Base-by-base conservation (phyloP, 768 basidiomycete species). In the Harrya chromipes region DNA sequence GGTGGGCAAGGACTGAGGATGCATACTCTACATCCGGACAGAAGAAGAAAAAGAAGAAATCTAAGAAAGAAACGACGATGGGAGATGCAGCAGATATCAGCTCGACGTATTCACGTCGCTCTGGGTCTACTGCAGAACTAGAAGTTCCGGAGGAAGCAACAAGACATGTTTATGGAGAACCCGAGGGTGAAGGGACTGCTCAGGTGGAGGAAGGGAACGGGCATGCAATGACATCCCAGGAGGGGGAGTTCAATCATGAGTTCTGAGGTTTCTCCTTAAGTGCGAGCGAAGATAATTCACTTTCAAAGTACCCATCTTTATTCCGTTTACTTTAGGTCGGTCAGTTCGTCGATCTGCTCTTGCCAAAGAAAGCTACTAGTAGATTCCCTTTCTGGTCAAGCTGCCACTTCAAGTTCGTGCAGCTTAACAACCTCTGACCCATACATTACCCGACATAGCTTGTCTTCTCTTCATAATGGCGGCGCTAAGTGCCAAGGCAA, bases 1-100 rank as follows among this genome's bases (percentile, higher is more conserved):
- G 90, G 50, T 92, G 86, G 85, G 89, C 84, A 51, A 76, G 86
- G 67, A 91, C 90, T 27, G 88, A 90, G 68, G 90, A 93, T 65
- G 90, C 90, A 29, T 86, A 91, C 59, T 74, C 72, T 2, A 56
- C 64, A 19, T 44, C 60, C 1, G 73, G 72, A 42, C 70, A 79
- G 60, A 80, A 63, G 52, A 87, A 79, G 72, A 78, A 72, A 53
- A 87, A 80, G 75, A 87, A 83, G 72, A 84, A 80, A 70, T 80
- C 79, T 63, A 70, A 70, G 57, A 73, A 72, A 55, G 74, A 72
- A 52, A 72, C 77, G 17, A 72, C 76, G 3, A 52, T 66, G 6
- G 73, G 65, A 31, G 77, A 70, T 38, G 38, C 43, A 43, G 58
- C 44, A 39, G 68, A 68, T 31, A 46, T 61, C 26, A 64, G 64